These are phyloP conservation scores for Yamadazyma pseudoaaseri DNA, from an alignment of 1,139 yeast species.

Conservation along the genomic window DNA sequence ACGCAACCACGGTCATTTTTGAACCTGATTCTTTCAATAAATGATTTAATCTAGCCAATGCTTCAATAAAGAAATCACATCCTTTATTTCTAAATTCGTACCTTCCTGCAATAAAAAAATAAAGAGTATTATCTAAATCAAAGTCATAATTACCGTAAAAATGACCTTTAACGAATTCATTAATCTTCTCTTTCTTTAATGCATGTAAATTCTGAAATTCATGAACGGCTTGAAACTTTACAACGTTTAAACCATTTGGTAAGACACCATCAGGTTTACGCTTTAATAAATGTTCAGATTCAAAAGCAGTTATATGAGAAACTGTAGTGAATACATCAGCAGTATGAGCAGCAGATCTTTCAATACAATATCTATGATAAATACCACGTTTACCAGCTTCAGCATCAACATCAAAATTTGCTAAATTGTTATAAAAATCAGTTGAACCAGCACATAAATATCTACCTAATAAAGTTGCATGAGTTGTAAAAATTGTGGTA, in stretches of 20 bases:
- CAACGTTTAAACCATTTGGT: slow-evolving; percentile 95
- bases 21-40: slow-evolving; percentile 78
- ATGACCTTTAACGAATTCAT: slow-evolving; percentile 94
- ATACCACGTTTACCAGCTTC: slow-evolving; percentile 98
- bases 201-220: slow-evolving; percentile 98
- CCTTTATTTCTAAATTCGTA: slow-evolving; percentile 97
- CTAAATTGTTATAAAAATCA: slow-evolving; percentile 90
- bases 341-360: slow-evolving; percentile 93
- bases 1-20: slow-evolving; percentile 94
- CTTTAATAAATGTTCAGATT: slow-evolving; percentile 87
- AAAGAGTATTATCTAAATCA: slow-evolving; percentile 88
- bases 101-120: slow-evolving; percentile 95
- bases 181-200: slow-evolving; percentile 82
- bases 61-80: slow-evolving; percentile 90
- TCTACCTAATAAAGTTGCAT: slow-evolving; percentile 92
- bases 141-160: slow-evolving; percentile 96
- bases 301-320: slow-evolving; percentile 94
- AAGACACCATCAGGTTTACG: slow-evolving; percentile 97
- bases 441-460: slow-evolving; percentile 95
- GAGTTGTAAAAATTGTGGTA: slow-evolving; percentile 95
- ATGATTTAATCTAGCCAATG: slow-evolving; percentile 89
- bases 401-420: slow-evolving; percentile 90
- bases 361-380: slow-evolving; percentile 95
- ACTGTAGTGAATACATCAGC: slow-evolving; percentile 98
- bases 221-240: slow-evolving; percentile 95